These are phyloP conservation scores for Tolypocladium pustulatum DNA, from an alignment of 2,329 filamentous ascomycete genomes.

Conservation along the genomic window DNA sequence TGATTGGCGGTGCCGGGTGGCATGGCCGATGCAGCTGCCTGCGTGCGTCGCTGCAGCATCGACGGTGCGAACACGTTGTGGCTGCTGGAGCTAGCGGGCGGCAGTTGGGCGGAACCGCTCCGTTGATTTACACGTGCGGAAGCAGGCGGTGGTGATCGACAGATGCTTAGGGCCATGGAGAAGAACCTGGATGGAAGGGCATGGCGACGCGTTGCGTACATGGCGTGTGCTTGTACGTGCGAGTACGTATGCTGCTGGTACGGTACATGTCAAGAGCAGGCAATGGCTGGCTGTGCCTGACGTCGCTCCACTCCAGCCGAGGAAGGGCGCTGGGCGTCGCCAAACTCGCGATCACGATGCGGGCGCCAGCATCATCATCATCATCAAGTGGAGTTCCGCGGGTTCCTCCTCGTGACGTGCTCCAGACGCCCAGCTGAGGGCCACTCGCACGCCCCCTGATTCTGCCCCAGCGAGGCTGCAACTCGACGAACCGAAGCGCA, in stretches of 20 bases:
- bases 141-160: not conserved
- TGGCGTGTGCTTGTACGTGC: too few species aligned
- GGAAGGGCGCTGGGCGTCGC: not conserved
- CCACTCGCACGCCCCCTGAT: not conserved
- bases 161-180: not conserved
- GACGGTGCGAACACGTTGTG: not conserved
- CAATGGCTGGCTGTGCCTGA: not conserved
- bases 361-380: not conserved
- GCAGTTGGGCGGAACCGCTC: not conserved
- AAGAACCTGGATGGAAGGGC: not conserved
- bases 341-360: not conserved
- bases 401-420: not conserved
- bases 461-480: not conserved
- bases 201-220: not conserved
- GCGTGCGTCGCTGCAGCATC: not conserved
- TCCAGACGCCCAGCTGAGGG: not conserved
- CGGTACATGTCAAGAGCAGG: not conserved
- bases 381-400: not conserved
- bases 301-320: not conserved
- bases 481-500: not conserved
- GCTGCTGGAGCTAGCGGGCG: not conserved
- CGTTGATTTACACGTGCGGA: not conserved
- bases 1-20: not conserved
- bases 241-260: not conserved
- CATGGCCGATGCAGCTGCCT: not conserved